Base-by-base conservation (phyloP, 768 basidiomycete species). In the Amanita muscaria region DNA sequence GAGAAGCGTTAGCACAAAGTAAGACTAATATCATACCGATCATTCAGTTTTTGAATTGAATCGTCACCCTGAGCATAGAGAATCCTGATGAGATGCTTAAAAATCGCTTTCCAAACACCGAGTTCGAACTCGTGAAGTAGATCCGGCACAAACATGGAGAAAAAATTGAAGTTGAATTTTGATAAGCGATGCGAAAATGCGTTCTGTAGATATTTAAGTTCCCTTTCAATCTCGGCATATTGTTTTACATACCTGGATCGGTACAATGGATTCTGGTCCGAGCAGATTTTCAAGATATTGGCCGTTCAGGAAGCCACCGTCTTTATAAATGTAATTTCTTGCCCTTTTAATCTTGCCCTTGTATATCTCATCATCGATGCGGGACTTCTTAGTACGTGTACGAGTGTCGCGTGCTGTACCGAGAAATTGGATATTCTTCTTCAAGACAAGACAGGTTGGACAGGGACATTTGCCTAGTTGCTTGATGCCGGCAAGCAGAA, bases 61-160 rank as follows among this genome's bases (percentile, higher is more conserved):
- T 51, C 47, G 16, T 40, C 22, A 3, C n/a, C n/a, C n/a, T n/a
- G n/a, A n/a, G n/a, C n/a, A n/a, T n/a, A n/a, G n/a, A n/a, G n/a
- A n/a, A n/a, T 52, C 53, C 16, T 46, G 21, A 69, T 47, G 0
- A 68, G 51, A 36, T 70, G 69, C 1, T 46, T 59, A 32, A 68
- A 63, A 4, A 64, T 18, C 2, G 61, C 50, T 44, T 67, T 71
- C 62, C 61, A 69, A 5, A n/a, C n/a, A n/a, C n/a, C n/a, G n/a
- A n/a, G n/a, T n/a, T n/a, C n/a, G n/a, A n/a, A n/a, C n/a, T n/a
- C n/a, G n/a, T n/a, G n/a, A n/a, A n/a, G n/a, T n/a, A n/a, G n/a
- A n/a, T n/a, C n/a, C n/a, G n/a, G n/a, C 46, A 69, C 65, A 37
- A 69, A 56, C 41, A 65, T 57, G 1, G 33, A 5, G 24, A 49